phyloP scores from a whole-genome alignment of 2,329 filamentous ascomycete genomes.

The Cercospora zeina region DNA sequence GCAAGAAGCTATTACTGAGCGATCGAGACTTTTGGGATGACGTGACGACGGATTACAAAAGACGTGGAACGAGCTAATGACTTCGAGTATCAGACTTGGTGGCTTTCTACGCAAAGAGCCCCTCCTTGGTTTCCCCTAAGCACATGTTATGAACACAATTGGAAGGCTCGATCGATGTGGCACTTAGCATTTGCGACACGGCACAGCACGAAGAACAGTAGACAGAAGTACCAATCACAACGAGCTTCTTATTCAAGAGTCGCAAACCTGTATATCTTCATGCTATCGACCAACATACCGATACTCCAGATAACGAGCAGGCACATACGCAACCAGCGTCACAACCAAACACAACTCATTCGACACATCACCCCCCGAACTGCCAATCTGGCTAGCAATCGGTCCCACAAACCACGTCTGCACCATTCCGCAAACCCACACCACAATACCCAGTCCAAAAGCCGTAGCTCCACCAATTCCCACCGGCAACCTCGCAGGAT shows the following conservation, averaged over 20 bases:
- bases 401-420: conserved; percentile 51
- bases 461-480: conserved; percentile 46
- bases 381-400: conserved; percentile 57
- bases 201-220: not conserved
- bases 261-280: not conserved
- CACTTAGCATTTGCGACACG: not conserved
- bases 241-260: not conserved
- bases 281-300: conserved; percentile 46
- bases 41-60: not conserved
- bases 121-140: not conserved
- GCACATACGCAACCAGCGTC: conserved; percentile 51
- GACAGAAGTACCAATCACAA: not conserved
- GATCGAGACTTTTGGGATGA: conserved; percentile 37
- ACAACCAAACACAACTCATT: conserved; percentile 57
- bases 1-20: conserved; percentile 40
- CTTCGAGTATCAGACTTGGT: not conserved
- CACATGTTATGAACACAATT: not conserved
- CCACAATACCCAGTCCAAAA: conserved; percentile 44
- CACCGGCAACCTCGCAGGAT: conserved; percentile 45
- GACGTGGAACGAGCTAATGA: not conserved
- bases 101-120: not conserved
- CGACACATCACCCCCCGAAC: conserved; percentile 57
- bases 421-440: conserved; percentile 59
- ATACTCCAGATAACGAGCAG: conserved; percentile 52
- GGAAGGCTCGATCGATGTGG: too few relatives aligned